phyloP scores from a whole-genome alignment of 495 filamentous ascomycete genomes.

The Penicillium dipodomyicola region DNA sequence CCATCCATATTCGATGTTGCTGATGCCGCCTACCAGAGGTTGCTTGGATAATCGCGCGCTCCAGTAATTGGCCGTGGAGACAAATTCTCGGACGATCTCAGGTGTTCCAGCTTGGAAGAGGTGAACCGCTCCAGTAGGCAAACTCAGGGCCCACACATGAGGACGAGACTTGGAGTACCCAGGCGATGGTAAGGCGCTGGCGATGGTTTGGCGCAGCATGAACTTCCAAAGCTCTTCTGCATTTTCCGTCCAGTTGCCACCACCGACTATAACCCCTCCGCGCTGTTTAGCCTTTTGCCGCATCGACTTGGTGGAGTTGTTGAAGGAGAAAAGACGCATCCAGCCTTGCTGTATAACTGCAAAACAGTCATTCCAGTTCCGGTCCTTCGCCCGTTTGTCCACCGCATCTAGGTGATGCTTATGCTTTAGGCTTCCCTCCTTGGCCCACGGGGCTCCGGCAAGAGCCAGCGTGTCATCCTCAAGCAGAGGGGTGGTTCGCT shows the following conservation, averaged over 20 bases:
- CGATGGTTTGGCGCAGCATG: conserved; percentile 86
- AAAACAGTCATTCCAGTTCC: conserved; percentile 93
- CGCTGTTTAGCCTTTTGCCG: conserved; percentile 63
- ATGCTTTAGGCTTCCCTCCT: conserved; percentile 93
- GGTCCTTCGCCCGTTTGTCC: conserved; percentile 87
- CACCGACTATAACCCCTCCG: conserved; percentile 74
- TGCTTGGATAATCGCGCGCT: conserved; percentile 89
- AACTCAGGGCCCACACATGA: conserved; percentile 91
- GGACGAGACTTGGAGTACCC: conserved; percentile 89
- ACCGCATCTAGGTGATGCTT: conserved; percentile 91
- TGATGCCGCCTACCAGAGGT: conserved; percentile 85
- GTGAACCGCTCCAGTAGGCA: conserved; percentile 92
- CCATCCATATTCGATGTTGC: conserved; percentile 98
- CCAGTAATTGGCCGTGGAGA: conserved; percentile 97
- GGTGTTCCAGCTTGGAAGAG: conserved; percentile 95
- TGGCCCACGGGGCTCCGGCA: conserved; percentile 91
- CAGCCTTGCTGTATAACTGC: conserved; percentile 98
- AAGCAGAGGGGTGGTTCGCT: conserved; percentile 65
- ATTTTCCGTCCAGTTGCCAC: conserved; percentile 96
- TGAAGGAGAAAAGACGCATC: conserved; percentile 92
- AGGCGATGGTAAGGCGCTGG: conserved; percentile 81
- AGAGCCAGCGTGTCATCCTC: conserved; percentile 92
- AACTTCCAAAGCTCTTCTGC: conserved; percentile 85
- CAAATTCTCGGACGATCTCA: conserved; percentile 93
- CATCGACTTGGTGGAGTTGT: conserved; percentile 65